Evolutionary conservation across 805 yeast genomes (phyloP).

Genomic region (Candida sonorensis): DNA sequence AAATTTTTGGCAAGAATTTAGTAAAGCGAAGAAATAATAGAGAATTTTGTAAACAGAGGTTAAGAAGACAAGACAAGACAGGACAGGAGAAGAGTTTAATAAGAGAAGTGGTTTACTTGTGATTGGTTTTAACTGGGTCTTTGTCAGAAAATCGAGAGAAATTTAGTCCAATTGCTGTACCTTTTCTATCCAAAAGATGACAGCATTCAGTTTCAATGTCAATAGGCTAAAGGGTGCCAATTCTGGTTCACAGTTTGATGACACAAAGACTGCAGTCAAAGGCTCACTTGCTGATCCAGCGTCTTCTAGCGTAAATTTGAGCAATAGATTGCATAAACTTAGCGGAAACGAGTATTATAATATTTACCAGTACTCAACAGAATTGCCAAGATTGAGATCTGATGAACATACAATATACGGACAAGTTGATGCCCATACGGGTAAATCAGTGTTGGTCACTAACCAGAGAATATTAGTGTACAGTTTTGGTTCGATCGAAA

Average conservation of each 20-base stretch:
- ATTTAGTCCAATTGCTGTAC: too few relatives aligned
- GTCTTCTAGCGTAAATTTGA: background rate
- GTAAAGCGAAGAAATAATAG: too few relatives aligned
- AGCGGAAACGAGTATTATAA: conserved; percentile 54
- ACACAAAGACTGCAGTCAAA: background rate
- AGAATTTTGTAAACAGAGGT: too few relatives aligned
- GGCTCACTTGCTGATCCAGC: background rate
- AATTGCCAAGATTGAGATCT: conserved; percentile 36
- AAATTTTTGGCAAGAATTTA: background rate
- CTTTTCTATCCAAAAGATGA: conserved; percentile 1
- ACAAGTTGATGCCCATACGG: conserved; percentile 20
- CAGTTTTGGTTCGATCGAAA: conserved; percentile 58
- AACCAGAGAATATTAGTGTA: conserved; percentile 56
- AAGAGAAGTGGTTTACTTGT: too few relatives aligned
- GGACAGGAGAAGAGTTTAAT: too few relatives aligned
- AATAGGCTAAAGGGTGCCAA: conserved; percentile 12
- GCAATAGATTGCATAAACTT: conserved; percentile 32
- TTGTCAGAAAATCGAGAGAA: too few relatives aligned
- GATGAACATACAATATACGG: conserved; percentile 16
- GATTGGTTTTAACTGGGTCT: too few relatives aligned
- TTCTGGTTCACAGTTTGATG: too few relatives aligned
- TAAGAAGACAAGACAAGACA: too few relatives aligned
- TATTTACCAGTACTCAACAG: conserved; percentile 48
- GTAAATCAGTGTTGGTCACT: conserved; percentile 30
- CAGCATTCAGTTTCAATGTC: conserved; percentile 16